Base-by-base conservation (phyloP, 1,284 basidiomycete genomes). In the Ceratobasidium sp. region DNA sequence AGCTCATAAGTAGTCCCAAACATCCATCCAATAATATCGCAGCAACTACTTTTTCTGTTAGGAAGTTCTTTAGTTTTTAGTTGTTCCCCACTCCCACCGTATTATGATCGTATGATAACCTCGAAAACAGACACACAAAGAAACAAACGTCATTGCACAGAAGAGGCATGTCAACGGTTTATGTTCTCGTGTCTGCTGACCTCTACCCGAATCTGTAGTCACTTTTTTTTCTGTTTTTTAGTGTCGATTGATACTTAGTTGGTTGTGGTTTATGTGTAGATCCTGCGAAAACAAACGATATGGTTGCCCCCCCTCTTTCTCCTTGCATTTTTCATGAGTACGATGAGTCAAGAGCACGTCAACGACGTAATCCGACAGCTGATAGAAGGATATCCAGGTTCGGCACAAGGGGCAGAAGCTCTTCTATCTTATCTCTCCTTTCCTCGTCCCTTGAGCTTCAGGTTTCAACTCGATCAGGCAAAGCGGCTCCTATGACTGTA, bases 1-100 rank as follows among this genome's bases (percentile, higher is more conserved):
- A 86, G 94, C 95, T 80, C 94, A 96, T 79, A 75, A 78, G 59
- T 79, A 77, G 78, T 26, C 40, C 17, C 28, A 62, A 33, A 42
- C 33, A 64, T n/a, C 20, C 28, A 52, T 52, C 50, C 17, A 17
- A 15, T 52, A 7, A n/a, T n/a, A n/a, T n/a, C n/a, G n/a, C n/a
- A n/a, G n/a, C n/a, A n/a, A n/a, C 4, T 13, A n/a, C n/a, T n/a
- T 64, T 64, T 64, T 64, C 62, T 64, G 40, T 64, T 64, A 64
- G 62, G 62, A 42, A 9, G 23, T 62, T 42, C 61, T 62, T 17
- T 64, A 44, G 23, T 10, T 42, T 20, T 38, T 33, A 62, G n/a
- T n/a, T n/a, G n/a, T n/a, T n/a, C n/a, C n/a, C n/a, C n/a, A n/a
- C n/a, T n/a, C n/a, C n/a, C n/a, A n/a, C n/a, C n/a, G n/a, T n/a